Percentiles rank a stretch among this genome's conserved stretches.
Evolutionary conservation across 2,329 filamentous ascomycete genomes (phyloP).

Genomic region (Elsinoe arachidis): DNA sequence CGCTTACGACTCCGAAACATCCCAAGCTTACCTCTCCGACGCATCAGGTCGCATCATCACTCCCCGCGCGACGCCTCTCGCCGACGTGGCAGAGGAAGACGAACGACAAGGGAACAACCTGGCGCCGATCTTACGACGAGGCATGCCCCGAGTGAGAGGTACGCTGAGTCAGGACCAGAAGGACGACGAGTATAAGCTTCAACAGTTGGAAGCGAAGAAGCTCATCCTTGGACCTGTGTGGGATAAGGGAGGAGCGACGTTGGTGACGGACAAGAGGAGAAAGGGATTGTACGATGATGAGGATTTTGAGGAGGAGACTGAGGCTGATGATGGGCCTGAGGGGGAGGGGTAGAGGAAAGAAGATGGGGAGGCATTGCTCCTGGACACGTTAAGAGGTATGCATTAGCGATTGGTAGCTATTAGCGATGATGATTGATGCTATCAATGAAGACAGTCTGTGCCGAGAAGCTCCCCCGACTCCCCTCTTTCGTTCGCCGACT

Average conservation of each 20-base stretch:
- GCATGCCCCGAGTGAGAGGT: slow-evolving; percentile 8
- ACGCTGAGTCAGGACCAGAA: slow-evolving; percentile 1
- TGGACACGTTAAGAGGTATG: neutral
- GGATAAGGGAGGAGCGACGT: slow-evolving; percentile 43
- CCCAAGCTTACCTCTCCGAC: slow-evolving; percentile 42
- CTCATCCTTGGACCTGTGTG: slow-evolving; percentile 44
- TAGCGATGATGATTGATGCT: neutral
- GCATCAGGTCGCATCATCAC: slow-evolving; percentile 40
- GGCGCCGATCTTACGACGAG: neutral
- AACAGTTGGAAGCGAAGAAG: slow-evolving; percentile 44
- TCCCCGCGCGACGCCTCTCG: slow-evolving; percentile 23
- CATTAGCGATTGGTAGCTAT: neutral
- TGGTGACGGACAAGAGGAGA: slow-evolving; percentile 45
- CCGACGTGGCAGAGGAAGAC: slow-evolving; percentile 3
- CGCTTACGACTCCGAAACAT: slow-evolving; percentile 30
- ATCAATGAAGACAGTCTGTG: too few species aligned
- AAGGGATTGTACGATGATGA: slow-evolving; percentile 44
- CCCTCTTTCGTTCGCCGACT: too few species aligned
- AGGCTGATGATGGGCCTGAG: slow-evolving; percentile 19
- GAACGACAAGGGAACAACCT: slow-evolving; percentile 9
- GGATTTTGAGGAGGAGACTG: slow-evolving; percentile 36
- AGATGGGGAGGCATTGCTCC: neutral
- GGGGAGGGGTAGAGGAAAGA: neutral
- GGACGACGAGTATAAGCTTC: slow-evolving; percentile 34
- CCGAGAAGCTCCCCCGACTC: too few species aligned